Evolutionary conservation across 352 stramenopile species (phyloP).

Genomic region (Pythium aquatile): DNA sequence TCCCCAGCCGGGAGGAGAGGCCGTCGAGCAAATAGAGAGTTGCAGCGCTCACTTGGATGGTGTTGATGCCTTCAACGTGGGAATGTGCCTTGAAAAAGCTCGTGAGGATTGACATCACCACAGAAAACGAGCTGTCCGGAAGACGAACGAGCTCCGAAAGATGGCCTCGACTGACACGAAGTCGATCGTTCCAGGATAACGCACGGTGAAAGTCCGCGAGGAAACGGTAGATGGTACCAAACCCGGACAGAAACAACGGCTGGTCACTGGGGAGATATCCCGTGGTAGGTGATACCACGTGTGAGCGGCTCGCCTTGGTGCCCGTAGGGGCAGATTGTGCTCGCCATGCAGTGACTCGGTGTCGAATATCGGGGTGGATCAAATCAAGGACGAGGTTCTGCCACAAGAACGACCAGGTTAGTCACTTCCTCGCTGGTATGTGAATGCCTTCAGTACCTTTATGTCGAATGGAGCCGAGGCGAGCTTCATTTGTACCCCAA

Average conservation of each 20-base stretch:
- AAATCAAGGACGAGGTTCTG: conserved; percentile 20
- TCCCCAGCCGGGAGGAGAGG: conserved; percentile 43
- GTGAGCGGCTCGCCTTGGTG: background rate
- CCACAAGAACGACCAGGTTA: background rate
- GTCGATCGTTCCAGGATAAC: conserved; percentile 43
- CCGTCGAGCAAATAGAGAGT: conserved; percentile 57
- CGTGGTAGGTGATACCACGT: background rate
- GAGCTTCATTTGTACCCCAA: conserved; percentile 2
- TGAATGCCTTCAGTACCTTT: conserved; percentile 31
- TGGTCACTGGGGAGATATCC: background rate
- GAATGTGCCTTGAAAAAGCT: conserved; percentile 51
- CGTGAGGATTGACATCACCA: conserved; percentile 49
- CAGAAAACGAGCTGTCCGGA: conserved; percentile 39
- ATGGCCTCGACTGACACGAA: conserved; percentile 31
- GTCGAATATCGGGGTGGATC: conserved; percentile 19
- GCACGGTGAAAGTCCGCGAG: conserved; percentile 36
- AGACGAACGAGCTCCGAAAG: conserved; percentile 44
- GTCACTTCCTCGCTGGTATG: background rate
- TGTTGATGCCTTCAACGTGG: conserved; percentile 39
- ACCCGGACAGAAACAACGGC: conserved; percentile 43
- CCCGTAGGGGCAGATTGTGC: background rate
- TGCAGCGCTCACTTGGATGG: conserved; percentile 45
- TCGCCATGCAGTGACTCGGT: conserved; percentile 24
- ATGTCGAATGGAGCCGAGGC: conserved; percentile 41
- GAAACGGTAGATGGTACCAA: conserved; percentile 51